These are phyloP conservation scores for Paecilomyces variotii DNA, from an alignment of 2,329 filamentous ascomycete genomes.

Conservation along the genomic window DNA sequence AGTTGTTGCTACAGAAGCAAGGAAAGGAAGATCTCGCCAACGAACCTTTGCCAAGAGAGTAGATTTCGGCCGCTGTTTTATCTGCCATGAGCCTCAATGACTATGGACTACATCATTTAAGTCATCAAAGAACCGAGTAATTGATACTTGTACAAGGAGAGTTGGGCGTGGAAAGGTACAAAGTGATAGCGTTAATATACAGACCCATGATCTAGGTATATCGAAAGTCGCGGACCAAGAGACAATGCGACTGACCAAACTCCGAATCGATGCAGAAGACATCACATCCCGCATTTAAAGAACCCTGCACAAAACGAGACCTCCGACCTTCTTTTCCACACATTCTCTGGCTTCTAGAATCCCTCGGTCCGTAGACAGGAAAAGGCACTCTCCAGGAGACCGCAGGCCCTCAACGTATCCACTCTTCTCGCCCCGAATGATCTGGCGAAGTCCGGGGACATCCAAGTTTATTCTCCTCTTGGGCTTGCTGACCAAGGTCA, in stretches of 20 bases:
- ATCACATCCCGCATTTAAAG: constrained; percentile 21
- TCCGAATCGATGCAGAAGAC: constrained; percentile 27
- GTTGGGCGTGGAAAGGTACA: constrained; percentile 8
- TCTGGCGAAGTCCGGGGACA: constrained; percentile 51
- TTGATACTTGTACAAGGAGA: neutral
- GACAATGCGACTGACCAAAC: constrained; percentile 25
- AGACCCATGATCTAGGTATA: constrained; percentile 23
- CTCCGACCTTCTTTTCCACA: constrained; percentile 71
- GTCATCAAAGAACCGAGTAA: neutral
- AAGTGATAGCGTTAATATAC: constrained; percentile 28
- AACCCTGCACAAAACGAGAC: constrained; percentile 67
- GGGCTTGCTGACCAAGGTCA: constrained; percentile 63
- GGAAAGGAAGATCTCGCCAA: neutral
- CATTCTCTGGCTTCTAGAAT: constrained; percentile 78
- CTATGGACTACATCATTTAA: neutral
- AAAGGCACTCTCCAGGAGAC: constrained; percentile 72
- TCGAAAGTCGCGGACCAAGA: constrained; percentile 22
- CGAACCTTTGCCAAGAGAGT: neutral
- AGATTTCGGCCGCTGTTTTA: neutral
- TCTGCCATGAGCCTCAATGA: neutral
- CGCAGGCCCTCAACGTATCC: constrained; percentile 64
- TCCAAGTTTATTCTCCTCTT: constrained; percentile 63
- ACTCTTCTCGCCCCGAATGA: constrained; percentile 61
- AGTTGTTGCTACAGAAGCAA: neutral
- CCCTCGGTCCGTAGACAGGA: constrained; percentile 67